Conservation (phyloP, 202 grass and related monocot species). For the Dendrocalamus latiflorus region DNA sequence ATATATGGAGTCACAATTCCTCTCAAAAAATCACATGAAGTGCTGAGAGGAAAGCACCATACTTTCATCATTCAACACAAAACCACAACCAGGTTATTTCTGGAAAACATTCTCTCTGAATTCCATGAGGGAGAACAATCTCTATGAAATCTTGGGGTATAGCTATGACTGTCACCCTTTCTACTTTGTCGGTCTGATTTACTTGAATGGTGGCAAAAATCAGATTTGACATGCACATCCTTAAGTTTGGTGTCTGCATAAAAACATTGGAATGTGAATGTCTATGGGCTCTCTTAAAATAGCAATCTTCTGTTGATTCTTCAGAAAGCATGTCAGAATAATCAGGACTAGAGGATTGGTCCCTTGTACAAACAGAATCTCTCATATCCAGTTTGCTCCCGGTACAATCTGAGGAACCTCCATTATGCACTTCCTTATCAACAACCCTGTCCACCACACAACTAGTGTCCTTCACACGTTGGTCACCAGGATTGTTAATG, state of each 20-base stretch:
- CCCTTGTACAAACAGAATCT: slow-evolving; percentile 34
- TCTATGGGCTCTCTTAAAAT: slow-evolving; percentile 42
- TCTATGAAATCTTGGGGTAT: too few relatives aligned
- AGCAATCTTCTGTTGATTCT: slow-evolving; percentile 42
- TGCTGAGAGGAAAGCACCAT: too few relatives aligned
- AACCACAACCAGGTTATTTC: too few relatives aligned
- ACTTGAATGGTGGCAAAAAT: slow-evolving; percentile 23
- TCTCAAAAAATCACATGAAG: too few relatives aligned
- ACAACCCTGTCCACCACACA: slow-evolving; percentile 18
- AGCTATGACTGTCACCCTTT: not conserved
- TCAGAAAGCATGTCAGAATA: slow-evolving; percentile 48
- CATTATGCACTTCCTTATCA: slow-evolving; percentile 23
- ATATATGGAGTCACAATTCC: too few relatives aligned
- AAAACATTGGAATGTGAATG: slow-evolving; percentile 24
- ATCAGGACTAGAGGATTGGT: slow-evolving; percentile 22
- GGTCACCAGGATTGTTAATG: slow-evolving; percentile 5
- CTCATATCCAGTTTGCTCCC: slow-evolving; percentile 23
- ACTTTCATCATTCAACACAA: too few relatives aligned
- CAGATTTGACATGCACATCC: slow-evolving; percentile 32
- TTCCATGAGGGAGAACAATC: too few relatives aligned
- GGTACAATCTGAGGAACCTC: slow-evolving; percentile 11
- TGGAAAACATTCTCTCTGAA: too few relatives aligned
- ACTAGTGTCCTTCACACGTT: slow-evolving; percentile 18
- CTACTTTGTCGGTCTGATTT: slow-evolving; percentile 32
- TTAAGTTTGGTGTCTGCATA: slow-evolving; percentile 13